A percentile compares a stretch with the other conserved stretches of the same genome.
phyloP scores from a whole-genome alignment of 2,329 filamentous ascomycete genomes.

The Fusarium fujikuroi region DNA sequence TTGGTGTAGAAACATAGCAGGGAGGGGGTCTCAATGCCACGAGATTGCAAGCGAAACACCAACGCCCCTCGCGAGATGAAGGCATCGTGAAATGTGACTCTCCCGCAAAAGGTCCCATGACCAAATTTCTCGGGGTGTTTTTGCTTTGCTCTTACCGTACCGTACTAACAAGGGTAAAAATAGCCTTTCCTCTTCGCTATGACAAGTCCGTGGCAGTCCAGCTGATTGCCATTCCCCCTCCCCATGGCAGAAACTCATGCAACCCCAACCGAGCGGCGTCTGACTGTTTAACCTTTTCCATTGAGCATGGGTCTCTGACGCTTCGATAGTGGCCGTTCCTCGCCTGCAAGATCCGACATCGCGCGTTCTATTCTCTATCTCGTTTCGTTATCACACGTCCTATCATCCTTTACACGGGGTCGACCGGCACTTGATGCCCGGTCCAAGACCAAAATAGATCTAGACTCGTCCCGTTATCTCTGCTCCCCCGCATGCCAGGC shows the following conservation, averaged over 20 bases:
- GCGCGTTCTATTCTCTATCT: constrained; percentile 16
- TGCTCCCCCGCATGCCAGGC: constrained; percentile 26
- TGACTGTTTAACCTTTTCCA: not conserved
- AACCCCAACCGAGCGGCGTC: constrained; percentile 19
- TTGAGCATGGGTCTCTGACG: not conserved
- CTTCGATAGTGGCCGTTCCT: constrained; percentile 9
- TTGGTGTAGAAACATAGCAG: not conserved
- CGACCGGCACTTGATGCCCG: constrained; percentile 34
- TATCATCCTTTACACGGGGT: constrained; percentile 23
- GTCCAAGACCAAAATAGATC: constrained; percentile 13
- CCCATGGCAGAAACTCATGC: not conserved
- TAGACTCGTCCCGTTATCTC: constrained; percentile 27
- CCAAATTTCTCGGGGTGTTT: constrained; percentile 16
- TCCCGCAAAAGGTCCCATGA: constrained; percentile 30
- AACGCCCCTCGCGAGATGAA: constrained; percentile 4
- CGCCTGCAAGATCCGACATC: constrained; percentile 14
- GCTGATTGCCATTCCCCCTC: constrained; percentile 9
- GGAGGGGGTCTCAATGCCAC: not conserved
- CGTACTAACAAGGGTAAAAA: not conserved
- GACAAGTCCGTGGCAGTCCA: constrained; percentile 1
- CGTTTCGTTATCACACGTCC: constrained; percentile 21
- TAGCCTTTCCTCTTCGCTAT: not conserved
- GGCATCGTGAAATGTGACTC: constrained; percentile 30
- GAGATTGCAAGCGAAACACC: not conserved
- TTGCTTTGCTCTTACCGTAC: not conserved